Evolutionary conservation across 2,329 filamentous ascomycete species (phyloP).

Genomic region (Scedosporium dehoogii): DNA sequence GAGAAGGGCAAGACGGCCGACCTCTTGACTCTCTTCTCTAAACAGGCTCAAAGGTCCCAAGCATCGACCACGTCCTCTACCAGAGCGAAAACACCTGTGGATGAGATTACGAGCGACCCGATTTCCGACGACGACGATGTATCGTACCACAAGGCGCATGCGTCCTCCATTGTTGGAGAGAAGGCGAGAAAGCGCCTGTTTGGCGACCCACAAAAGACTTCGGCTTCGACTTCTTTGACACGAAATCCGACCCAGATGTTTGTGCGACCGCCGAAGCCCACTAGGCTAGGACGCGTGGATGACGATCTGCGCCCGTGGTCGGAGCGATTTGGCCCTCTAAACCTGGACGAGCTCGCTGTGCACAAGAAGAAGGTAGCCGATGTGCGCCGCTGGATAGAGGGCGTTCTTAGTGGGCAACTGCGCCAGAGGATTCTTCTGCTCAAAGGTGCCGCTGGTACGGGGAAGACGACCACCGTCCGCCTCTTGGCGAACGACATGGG

Average conservation of each 20-base stretch:
- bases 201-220: conserved; percentile 16
- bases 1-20: conserved; percentile 46
- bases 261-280: conserved; percentile 29
- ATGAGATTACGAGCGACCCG: conserved; percentile 43
- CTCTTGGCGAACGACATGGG: conserved; percentile 69
- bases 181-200: conserved; percentile 44
- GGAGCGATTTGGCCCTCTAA: conserved; percentile 67
- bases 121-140: conserved; percentile 54
- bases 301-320: conserved; percentile 72
- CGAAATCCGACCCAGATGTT: conserved; percentile 40
- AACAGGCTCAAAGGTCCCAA: conserved; percentile 43
- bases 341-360: conserved; percentile 76
- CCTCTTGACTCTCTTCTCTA: conserved; percentile 50
- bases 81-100: conserved; percentile 19
- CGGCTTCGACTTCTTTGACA: conserved; percentile 12
- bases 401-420: conserved; percentile 55
- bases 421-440: conserved; percentile 70
- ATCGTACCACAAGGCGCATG: conserved; percentile 36
- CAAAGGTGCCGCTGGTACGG: conserved; percentile 83
- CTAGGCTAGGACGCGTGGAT: conserved; percentile 19
- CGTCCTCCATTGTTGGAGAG: conserved; percentile 44
- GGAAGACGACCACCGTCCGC: conserved; percentile 81
- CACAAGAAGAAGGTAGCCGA: conserved; percentile 91
- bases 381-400: conserved; percentile 72
- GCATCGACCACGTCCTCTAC: not conserved